Evolutionary conservation across 495 filamentous ascomycete species (phyloP).

Genomic region (Hyphodiscus hymeniophilus): DNA sequence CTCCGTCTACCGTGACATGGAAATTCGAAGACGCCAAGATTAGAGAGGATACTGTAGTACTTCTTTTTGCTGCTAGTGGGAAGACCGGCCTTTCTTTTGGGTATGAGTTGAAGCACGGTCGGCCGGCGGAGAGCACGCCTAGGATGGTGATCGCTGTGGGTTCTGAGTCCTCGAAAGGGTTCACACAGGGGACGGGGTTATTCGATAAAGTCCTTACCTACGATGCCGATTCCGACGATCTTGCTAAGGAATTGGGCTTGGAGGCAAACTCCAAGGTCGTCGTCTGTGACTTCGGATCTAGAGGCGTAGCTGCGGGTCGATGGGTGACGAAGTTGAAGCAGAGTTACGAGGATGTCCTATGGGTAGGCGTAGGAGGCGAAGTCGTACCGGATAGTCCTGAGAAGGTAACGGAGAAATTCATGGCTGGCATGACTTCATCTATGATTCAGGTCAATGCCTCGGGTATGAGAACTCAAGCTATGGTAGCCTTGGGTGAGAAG

Average conservation of each 20-base stretch:
- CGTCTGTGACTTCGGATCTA: constrained; percentile 44
- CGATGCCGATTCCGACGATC: constrained; percentile 20
- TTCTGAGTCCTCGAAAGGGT: constrained; percentile 3
- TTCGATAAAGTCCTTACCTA: constrained; percentile 30
- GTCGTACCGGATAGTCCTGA: constrained; percentile 17
- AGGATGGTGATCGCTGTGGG: constrained; percentile 29
- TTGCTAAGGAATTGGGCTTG: constrained; percentile 17
- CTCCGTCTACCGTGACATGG: constrained; percentile 28
- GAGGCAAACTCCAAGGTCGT: constrained; percentile 31
- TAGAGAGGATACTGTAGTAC: constrained; percentile 31
- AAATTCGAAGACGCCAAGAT: constrained; percentile 31
- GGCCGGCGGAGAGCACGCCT: constrained; percentile 20
- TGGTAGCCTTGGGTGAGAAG: constrained; percentile 24
- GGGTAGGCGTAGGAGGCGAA: constrained; percentile 33
- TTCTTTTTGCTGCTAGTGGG: constrained; percentile 37
- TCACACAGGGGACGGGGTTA: constrained; percentile 25
- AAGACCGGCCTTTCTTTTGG: constrained; percentile 41
- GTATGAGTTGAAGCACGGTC: constrained; percentile 24
- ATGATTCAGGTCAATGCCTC: constrained; percentile 37
- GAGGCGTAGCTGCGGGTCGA: constrained; percentile 28
- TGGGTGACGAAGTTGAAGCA: constrained; percentile 29
- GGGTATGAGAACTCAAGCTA: constrained; percentile 28
- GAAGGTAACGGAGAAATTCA: constrained; percentile 4
- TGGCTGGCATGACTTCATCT: constrained; percentile 8
- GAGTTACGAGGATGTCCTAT: constrained; percentile 20